Evolutionary conservation across 2,329 filamentous ascomycete species (phyloP), one percentile per base, ranked within the genome.

Genomic region (Fusarium succisae): DNA sequence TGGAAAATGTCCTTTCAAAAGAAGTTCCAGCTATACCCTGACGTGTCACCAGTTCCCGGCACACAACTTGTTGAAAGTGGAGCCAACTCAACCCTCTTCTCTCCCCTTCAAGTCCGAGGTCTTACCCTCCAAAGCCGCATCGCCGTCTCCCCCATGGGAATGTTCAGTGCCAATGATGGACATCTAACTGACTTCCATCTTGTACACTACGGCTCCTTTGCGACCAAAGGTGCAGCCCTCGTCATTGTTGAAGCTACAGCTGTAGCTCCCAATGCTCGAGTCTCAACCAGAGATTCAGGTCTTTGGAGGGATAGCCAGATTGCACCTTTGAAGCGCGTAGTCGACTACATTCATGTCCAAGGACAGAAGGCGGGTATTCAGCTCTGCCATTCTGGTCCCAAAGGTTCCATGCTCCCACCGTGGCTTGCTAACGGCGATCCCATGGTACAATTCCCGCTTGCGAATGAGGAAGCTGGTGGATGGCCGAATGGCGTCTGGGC

Each of bases 281-380:
- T 61, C 20, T 50, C 61, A 2, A 63, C 51, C 3, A 6, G 44
- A 58, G 63, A 66, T 12, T 54, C 63, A 2, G 63, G 63, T 1
- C 45, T 66, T 5, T 66, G 63, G 63, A 28, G 14, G 5, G 47
- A 66, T 37, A 63, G 47, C 8, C 63, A 66, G 3, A 63, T 54
- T 18, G 22, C 28, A 8, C 57, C 57, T 3, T 18, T 63, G 1
- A 66, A 41, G 20, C 26, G 47, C 1, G 20, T 66, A 0, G 57
- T 54, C 5, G 32, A 22, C n/a, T 66, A 28, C 3, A 4, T 63
- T 4, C 57, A 63, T 11, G 22, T 10, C 0, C 63, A 66, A 35
- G 57, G 63, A 1, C 63, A 66, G 9, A 63, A 66, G 1, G n/a
- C 38, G 0, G 63, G 63, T 0, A 37, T 66, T 1, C 63, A 66